Evolutionary conservation across 1,284 basidiomycete genomes (phyloP).

Genomic region (Termitomyces sp.): DNA sequence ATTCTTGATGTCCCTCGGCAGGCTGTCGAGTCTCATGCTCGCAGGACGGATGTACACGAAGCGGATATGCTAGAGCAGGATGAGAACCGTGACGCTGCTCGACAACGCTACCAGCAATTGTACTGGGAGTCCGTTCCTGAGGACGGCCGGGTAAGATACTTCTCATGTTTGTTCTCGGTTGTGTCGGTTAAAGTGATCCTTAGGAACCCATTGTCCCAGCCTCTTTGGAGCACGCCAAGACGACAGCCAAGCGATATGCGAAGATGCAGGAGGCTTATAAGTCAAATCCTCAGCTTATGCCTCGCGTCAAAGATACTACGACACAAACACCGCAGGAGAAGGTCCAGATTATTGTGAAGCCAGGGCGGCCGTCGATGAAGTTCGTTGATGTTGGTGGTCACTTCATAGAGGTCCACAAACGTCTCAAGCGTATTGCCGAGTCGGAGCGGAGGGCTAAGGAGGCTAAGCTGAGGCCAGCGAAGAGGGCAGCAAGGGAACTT

Average conservation of each 20-base stretch:
- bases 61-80: conserved; percentile 58
- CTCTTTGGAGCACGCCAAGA: conserved; percentile 41
- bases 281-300: conserved; percentile 34
- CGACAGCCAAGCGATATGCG: conserved; percentile 28
- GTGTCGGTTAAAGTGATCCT: background rate
- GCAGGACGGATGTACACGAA: conserved; percentile 41
- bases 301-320: conserved; percentile 29
- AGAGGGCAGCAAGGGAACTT: conserved; percentile 21
- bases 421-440: conserved; percentile 41
- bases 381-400: conserved; percentile 68
- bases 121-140: conserved; percentile 74
- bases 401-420: conserved; percentile 55
- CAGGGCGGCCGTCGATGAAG: conserved; percentile 46
- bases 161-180: background rate
- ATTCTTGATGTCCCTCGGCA: conserved; percentile 42
- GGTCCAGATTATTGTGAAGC: conserved; percentile 29
- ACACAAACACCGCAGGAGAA: conserved; percentile 31
- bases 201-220: conserved; percentile 57
- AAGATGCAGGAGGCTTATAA: conserved; percentile 30
- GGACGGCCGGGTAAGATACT: conserved; percentile 46
- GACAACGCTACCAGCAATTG: conserved; percentile 61
- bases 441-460: conserved; percentile 39
- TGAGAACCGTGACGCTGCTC: conserved; percentile 49
- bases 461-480: conserved; percentile 22
- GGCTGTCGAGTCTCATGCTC: conserved; percentile 10